Base-by-base conservation (phyloP, 1,284 basidiomycete species). In the Leccinum griseonigrum region DNA sequence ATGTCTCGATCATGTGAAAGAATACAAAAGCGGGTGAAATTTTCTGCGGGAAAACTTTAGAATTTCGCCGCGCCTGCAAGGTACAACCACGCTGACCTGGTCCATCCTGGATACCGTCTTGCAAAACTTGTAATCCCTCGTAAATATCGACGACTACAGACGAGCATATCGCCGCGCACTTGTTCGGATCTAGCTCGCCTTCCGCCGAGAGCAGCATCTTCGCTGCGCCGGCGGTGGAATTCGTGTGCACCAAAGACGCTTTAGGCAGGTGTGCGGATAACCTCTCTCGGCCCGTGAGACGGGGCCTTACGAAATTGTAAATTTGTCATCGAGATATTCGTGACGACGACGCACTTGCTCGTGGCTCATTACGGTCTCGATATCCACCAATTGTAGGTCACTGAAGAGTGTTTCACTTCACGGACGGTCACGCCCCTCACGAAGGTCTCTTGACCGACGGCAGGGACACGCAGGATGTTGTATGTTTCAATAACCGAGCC, bases 401-500 rank as follows among this genome's bases (percentile, higher is more conserved):
- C 74, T 40, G 92, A 78, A 72, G 85, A 88, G 66, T 92, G 90
- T 58, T 85, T 81, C n/a, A 92, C 80, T 54, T 78, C 75, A 3
- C 91, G 75, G 10, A 79, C 79, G 16, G 83, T 77, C 66, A 85
- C 83, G 11, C 86, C 90, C 57, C 80, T 76, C 29, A 92, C 76
- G 67, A 84, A 86, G 14, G 72, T 76, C 1, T 73, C 69, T 54
- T 68, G 63, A 10, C 83, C 83, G 40, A 79, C 67, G 18, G 74
- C 68, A 26, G 77, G 67, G 26, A 64, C 65, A 36, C 87, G 83
- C 46, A 92, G 74, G 32, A 77, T 68, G 69, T 91, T 86, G 66
- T 90, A 91, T 3, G 89, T 88, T 71, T 92, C 90, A 16, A 84
- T 75, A 8, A 92, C 90, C n/a, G 77, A 77, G 10, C 90, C 90